Base-by-base conservation (phyloP, 306 rosid genomes). In the Vigna trinervia region DNA sequence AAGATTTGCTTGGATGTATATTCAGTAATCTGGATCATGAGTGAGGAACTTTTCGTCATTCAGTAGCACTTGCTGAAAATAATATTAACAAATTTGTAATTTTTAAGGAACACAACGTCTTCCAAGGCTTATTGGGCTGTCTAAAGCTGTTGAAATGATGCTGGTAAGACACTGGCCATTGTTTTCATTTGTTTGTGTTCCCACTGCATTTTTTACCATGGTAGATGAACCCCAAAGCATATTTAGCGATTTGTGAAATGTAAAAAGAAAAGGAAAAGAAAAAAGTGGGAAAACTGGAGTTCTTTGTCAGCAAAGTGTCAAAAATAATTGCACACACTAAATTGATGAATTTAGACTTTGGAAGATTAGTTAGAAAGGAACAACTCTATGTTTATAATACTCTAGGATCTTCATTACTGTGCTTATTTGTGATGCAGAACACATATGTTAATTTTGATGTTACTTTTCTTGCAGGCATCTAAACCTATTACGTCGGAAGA, bases 91-190 rank as follows among this genome's bases (percentile, higher is more conserved):
- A 46, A 34, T n/a, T 20, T 69, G 51, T 82, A 15, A 66, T 84
- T 62, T 82, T 5, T 64, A 81, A 95, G 99, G 99, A 56, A 96
- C 99, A 34, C 99, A 96, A 69, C 90, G 97, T 81, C 99, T 96
- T 87, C 99, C 99, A 72, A 91, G 99, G 88, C 97, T 96, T 79
- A 58, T 85, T 20, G 99, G 99, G 69, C 82, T 93, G 77, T 50
- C 85, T 57, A 92, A 92, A 85, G 96, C 97, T 64, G 66, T 96
- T 79, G 98, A 92, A 38, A 92, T 96, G 91, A 92, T 96, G 96
- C 88, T 96, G 96, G 99, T 96, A 87, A 62, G 81, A 69, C 32
- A 6, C 52, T 39, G 56, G 73, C 59, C 30, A 20, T 56, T 66
- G 28, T 56, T 48, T 56, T 39, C 28, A 36, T 12, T 56, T 57